Conservation (phyloP, 208 protist genomes). For the Zelonia costaricensis region DNA sequence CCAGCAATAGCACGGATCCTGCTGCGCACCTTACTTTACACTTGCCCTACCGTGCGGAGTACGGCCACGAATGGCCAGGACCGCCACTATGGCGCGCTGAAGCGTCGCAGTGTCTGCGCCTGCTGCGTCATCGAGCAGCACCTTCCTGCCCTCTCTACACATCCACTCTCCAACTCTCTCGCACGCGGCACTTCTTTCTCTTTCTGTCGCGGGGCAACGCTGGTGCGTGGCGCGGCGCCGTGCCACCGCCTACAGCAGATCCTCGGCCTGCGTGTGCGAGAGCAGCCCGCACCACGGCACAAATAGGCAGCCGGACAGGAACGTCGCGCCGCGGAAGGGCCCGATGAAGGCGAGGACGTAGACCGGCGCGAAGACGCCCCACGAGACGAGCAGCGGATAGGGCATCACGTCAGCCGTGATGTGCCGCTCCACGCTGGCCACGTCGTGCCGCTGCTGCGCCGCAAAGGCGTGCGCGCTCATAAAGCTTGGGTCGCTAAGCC, state of each 20-base stretch:
- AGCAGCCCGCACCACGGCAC: conserved; percentile 65
- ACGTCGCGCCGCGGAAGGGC: conserved; percentile 20
- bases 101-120: no score
- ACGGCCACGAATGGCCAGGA: no score
- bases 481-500: conserved; percentile 58
- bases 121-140: no score
- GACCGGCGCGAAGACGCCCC: conserved; percentile 62
- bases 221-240: no score
- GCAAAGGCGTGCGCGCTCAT: conserved; percentile 37
- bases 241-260: conserved; percentile 49
- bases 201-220: no score
- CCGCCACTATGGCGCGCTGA: no score
- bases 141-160: no score
- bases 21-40: no score
- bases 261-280: conserved; percentile 42
- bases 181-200: no score
- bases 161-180: no score
- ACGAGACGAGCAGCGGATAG: conserved; percentile 65
- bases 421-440: conserved; percentile 46
- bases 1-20: no score
- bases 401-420: conserved; percentile 71
- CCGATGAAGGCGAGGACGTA: conserved; percentile 45
- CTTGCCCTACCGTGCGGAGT: no score
- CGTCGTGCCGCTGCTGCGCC: conserved; percentile 42
- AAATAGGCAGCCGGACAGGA: conserved; percentile 26